Evolutionary conservation across 192 early-diverging fungal genomes (phyloP).

Genomic region (Mortierella claussenii): DNA sequence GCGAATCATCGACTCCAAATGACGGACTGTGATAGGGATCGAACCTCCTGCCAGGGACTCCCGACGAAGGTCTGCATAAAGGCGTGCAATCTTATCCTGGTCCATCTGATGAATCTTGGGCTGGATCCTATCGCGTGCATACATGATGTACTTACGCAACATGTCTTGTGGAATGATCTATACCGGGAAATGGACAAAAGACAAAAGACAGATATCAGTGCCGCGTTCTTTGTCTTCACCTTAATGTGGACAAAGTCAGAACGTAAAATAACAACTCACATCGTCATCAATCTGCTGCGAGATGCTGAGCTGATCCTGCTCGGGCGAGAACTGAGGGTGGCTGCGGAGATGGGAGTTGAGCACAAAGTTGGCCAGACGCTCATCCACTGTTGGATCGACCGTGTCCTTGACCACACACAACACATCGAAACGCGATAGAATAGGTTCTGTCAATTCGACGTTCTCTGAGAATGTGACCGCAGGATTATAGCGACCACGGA

Average conservation of each 20-base stretch:
- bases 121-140: constrained; percentile 78
- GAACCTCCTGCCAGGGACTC: constrained; percentile 81
- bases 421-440: constrained; percentile 97
- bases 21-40: constrained; percentile 90
- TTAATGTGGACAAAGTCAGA: too few relatives aligned
- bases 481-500: constrained; percentile 88
- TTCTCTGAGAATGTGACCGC: constrained; percentile 95
- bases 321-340: constrained; percentile 76
- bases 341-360: constrained; percentile 92
- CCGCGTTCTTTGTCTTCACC: too few relatives aligned
- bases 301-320: constrained; percentile 53
- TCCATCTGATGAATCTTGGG: constrained; percentile 88
- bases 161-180: constrained; percentile 86
- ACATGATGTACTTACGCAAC: constrained; percentile 90
- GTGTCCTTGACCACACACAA: constrained; percentile 96
- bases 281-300: constrained; percentile 63
- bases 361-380: constrained; percentile 92
- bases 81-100: constrained; percentile 86
- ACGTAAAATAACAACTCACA: constrained; percentile 55
- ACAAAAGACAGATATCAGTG: too few relatives aligned
- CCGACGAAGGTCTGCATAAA: constrained; percentile 92
- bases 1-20: constrained; percentile 88
- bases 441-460: constrained; percentile 98
- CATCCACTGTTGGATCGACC: constrained; percentile 91
- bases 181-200: neutral